Percentiles rank a stretch among this genome's conserved stretches.
These are phyloP conservation scores for Besnoitia besnoiti DNA, from an alignment of 169 alveolate genomes.

Conservation along the genomic window DNA sequence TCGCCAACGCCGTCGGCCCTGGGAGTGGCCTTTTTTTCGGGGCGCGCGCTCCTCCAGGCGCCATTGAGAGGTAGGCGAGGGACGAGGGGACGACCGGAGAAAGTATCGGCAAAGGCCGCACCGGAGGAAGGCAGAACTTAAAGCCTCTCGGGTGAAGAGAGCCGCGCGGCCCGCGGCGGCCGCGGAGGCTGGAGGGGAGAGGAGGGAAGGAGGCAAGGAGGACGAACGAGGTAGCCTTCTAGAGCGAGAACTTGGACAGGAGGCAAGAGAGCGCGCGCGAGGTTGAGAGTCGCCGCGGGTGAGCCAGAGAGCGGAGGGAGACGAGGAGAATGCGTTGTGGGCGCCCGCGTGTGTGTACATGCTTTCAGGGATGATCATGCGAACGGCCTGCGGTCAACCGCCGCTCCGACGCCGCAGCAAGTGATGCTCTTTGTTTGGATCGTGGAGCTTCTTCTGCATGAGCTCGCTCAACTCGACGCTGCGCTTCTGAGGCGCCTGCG, in stretches of 20 bases:
- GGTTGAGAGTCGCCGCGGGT: too few species aligned
- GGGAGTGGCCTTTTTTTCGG: background rate
- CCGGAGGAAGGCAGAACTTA: too few species aligned
- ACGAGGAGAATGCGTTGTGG: background rate
- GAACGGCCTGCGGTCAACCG: background rate
- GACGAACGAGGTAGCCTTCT: too few species aligned
- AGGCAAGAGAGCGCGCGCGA: too few species aligned
- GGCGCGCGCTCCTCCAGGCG: background rate
- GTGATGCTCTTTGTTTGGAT: slow-evolving; percentile 57
- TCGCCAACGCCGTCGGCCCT: slow-evolving; percentile 7
- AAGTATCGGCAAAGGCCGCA: too few species aligned
- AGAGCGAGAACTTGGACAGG: too few species aligned
- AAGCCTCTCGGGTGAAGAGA: too few species aligned
- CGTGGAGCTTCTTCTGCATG: slow-evolving; percentile 17
- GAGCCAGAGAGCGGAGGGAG: too few species aligned
- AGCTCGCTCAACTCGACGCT: slow-evolving; percentile 10
- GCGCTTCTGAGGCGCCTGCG: background rate
- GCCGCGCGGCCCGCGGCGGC: too few species aligned
- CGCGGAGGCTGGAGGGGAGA: background rate
- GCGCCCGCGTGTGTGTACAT: background rate
- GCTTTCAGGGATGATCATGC: background rate
- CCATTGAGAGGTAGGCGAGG: background rate
- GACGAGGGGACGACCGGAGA: background rate
- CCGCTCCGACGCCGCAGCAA: slow-evolving; percentile 26
- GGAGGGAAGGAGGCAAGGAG: background rate